Evolutionary conservation across 768 basidiomycete genomes (phyloP).

Genomic region (Suillus luteus): DNA sequence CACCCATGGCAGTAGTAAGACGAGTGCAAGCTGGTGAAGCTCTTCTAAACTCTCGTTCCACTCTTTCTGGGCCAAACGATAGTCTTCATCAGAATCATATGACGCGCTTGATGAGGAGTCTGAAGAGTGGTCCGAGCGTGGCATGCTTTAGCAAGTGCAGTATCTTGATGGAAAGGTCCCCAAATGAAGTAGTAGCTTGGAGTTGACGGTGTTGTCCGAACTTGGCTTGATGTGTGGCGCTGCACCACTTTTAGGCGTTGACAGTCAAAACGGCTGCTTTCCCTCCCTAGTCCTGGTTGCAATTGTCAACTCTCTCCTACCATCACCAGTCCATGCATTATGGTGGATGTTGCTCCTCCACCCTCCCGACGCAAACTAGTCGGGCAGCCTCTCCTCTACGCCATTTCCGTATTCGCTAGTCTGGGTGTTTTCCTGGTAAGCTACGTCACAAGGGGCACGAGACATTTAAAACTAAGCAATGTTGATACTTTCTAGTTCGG

Average conservation of each 20-base stretch:
- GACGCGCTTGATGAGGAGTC: constrained; percentile 53
- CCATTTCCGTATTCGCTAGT: constrained; percentile 79
- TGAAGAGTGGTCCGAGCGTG: constrained; percentile 59
- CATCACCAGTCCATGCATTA: constrained; percentile 43
- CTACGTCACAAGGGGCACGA: constrained; percentile 17
- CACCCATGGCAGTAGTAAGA: constrained; percentile 81
- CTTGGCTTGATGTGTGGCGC: constrained; percentile 22
- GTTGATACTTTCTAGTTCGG: constrained; percentile 55
- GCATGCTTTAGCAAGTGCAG: constrained; percentile 44
- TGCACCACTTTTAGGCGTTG: constrained; percentile 13
- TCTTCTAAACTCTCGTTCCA: constrained; percentile 92
- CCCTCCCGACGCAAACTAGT: constrained; percentile 57
- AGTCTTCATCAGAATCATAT: constrained; percentile 69
- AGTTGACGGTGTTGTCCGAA: not conserved
- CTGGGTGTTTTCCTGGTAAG: constrained; percentile 84
- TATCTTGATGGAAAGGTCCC: not conserved
- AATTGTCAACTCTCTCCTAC: constrained; percentile 18
- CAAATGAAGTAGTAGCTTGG: not conserved
- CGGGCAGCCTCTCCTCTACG: constrained; percentile 76
- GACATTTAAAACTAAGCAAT: not conserved
- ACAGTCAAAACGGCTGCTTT: constrained; percentile 4
- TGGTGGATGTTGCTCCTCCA: constrained; percentile 41
- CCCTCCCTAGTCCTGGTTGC: constrained; percentile 13
- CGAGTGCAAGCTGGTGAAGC: constrained; percentile 75
- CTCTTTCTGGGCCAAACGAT: constrained; percentile 78